Evolutionary conservation across 2,329 filamentous ascomycete genomes (phyloP), one percentile per base, ranked within the genome.

Genomic region (Diaporthe sp.): DNA sequence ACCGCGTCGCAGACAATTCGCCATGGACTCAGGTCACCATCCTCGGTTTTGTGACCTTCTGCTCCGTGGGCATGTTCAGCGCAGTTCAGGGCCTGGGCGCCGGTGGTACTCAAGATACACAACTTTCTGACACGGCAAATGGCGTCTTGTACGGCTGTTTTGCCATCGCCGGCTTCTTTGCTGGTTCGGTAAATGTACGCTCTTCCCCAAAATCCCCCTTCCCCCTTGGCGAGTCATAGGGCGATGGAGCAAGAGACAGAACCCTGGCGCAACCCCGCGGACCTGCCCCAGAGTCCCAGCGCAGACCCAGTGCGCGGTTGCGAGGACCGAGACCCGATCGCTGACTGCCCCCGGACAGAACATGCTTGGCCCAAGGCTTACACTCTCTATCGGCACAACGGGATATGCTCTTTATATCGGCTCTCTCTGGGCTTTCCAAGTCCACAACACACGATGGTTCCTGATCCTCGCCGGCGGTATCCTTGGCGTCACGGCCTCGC

Each of bases 41-140:
- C 38, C 74, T 79, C 30, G 77, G 77, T 33, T 77, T 77, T 25
- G 77, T 78, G 57, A 77, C 77, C 6, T 79, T 79, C 50, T 79
- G 76, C 73, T 78, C 77, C 17, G 77, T 79, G 28, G 77, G 77
- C 74, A 79, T 79, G 77, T 77, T 76, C 50, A 77, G 75, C 42
- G 77, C 77, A 45, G 73, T 79, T 22, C 61, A 66, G 64, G 71
- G 71, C 52, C 45, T 77, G 15, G 76, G 76, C 58, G 76, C 76
- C 30, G 75, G 76, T 76, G 76, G 76, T 33, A 74, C 73, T 4
- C 61, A 77, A 40, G 75, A 77, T 58, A 73, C 71, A 7, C 74
- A 75, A 4, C 71, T 77, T n/a, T 74, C 70, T 66, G 76, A 77
- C 45, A 76, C 71, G 8, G 76, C 76, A 64, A 77, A 78, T 47